Evolutionary conservation across 2,329 filamentous ascomycete species (phyloP).

Genomic region (Calonectria multiphialidica): DNA sequence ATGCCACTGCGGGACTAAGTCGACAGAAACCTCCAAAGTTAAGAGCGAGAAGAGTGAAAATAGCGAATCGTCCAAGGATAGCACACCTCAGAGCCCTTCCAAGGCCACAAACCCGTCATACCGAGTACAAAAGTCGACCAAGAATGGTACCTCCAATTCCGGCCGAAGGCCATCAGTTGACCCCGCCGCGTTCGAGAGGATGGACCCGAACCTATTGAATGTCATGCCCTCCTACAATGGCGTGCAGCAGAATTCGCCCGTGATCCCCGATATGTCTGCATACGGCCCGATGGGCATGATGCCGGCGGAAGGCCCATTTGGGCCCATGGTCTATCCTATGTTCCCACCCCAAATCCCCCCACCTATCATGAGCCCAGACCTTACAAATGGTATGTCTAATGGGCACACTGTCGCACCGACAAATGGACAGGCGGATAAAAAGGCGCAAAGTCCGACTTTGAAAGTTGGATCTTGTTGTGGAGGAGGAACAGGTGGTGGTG

Average conservation of each 20-base stretch:
- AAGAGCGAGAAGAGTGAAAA: constrained; percentile 43
- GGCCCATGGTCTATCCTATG: constrained; percentile 47
- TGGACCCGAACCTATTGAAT: constrained; percentile 66
- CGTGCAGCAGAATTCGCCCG: constrained; percentile 43
- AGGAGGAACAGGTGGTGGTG: constrained; percentile 44
- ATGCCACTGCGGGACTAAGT: constrained; percentile 62
- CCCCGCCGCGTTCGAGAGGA: constrained; percentile 60
- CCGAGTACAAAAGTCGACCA: constrained; percentile 59
- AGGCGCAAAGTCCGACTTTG: constrained; percentile 26
- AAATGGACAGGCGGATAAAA: constrained; percentile 35
- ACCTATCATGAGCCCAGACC: constrained; percentile 33
- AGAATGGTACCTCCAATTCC: constrained; percentile 40
- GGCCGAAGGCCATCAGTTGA: constrained; percentile 64
- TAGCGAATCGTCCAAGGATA: constrained; percentile 39
- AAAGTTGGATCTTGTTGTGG: constrained; percentile 53
- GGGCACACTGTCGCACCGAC: constrained; percentile 32
- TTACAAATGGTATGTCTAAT: constrained; percentile 34
- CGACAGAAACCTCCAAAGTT: constrained; percentile 35
- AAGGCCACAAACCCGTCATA: constrained; percentile 50
- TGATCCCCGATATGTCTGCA: constrained; percentile 38
- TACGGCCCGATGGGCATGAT: constrained; percentile 47
- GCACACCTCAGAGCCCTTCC: constrained; percentile 46
- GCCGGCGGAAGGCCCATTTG: constrained; percentile 40
- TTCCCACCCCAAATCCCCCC: constrained; percentile 47
- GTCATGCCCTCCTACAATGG: constrained; percentile 52